Evolutionary conservation across 2,329 filamentous ascomycete species (phyloP), one percentile per base, ranked within the genome.

Genomic region (Clonostachys chloroleuca): DNA sequence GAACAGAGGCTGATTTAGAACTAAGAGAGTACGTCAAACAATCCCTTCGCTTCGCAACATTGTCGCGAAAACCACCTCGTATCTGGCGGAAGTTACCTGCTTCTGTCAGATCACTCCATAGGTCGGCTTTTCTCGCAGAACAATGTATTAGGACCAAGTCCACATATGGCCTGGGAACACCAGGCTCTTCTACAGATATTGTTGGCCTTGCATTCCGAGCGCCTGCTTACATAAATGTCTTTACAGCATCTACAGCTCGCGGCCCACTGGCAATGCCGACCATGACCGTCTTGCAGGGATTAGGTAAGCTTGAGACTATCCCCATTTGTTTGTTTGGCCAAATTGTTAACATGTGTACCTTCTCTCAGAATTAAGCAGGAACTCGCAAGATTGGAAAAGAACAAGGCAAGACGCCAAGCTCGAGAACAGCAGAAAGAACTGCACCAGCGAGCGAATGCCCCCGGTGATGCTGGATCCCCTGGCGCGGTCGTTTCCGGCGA

Each of bases 371-470:
- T 66, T 59, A 70, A 63, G 62, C 72, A 67, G 55, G 92, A 97
- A 65, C 80, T 95, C 46, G 83, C 83, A 45, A 87, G 94, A 54
- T 81, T 99, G 34, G 81, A 94, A 60, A 88, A 92, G 59, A 99
- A 97, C 73, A 90, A 90, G 56, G 92, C 95, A 54, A 86, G 92
- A 54, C 83, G 92, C 52, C 84, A 92, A 60, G 89, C 89, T 51
- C 90, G 92, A 59, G 92, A 97, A 63, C 92, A 92, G 61, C 87
- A 90, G 59, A 96, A 95, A 66, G 84, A 82, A 57, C 67, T 80
- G 45, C 74, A 77, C 53, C 75, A 77, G 17, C 70, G 67, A 47
- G 62, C 64, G 43, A 65, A 61, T 50, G 55, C 61, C 37, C 69
- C 60, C 48, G 71, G 67, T 44, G 75, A 74, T 44, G 72, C 73